Evolutionary conservation across 805 yeast species (phyloP).

Genomic region (Nakazawaea siamensis): DNA sequence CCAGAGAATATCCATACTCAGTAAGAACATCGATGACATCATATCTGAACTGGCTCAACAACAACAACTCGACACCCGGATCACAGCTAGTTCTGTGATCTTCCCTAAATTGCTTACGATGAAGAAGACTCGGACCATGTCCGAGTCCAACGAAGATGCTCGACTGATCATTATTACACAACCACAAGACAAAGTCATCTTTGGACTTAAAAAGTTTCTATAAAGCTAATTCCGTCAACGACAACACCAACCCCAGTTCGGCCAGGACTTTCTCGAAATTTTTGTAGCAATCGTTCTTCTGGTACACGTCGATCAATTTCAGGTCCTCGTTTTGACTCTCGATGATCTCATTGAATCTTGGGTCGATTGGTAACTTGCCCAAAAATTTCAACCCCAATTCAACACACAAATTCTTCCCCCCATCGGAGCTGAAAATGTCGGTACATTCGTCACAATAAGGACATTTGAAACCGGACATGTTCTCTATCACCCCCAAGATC

Average conservation of each 20-base stretch:
- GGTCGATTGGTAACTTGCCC: constrained; percentile 92
- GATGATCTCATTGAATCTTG: constrained; percentile 80
- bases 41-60: constrained; percentile 15
- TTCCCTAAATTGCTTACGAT: constrained; percentile 5
- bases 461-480: constrained; percentile 95
- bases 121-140: constrained; percentile 7
- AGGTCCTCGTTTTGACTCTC: constrained; percentile 48
- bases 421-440: constrained; percentile 87
- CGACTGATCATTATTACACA: constrained; percentile 7
- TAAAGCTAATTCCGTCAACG: constrained; percentile 2
- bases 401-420: constrained; percentile 70
- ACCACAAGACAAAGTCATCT: constrained; percentile 2
- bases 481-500: constrained; percentile 83
- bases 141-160: constrained; percentile 6
- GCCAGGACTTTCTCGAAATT: constrained; percentile 38
- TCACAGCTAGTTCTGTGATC: constrained; percentile 4
- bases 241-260: not conserved
- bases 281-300: constrained; percentile 27
- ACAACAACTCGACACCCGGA: constrained; percentile 14
- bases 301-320: constrained; percentile 28
- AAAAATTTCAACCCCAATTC: constrained; percentile 57
- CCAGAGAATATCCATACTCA: constrained; percentile 6
- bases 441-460: constrained; percentile 92
- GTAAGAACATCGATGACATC: constrained; percentile 7
- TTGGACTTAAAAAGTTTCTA: constrained; percentile 6